Base-by-base conservation (phyloP, 495 filamentous ascomycete genomes). In the Extremus antarcticus region DNA sequence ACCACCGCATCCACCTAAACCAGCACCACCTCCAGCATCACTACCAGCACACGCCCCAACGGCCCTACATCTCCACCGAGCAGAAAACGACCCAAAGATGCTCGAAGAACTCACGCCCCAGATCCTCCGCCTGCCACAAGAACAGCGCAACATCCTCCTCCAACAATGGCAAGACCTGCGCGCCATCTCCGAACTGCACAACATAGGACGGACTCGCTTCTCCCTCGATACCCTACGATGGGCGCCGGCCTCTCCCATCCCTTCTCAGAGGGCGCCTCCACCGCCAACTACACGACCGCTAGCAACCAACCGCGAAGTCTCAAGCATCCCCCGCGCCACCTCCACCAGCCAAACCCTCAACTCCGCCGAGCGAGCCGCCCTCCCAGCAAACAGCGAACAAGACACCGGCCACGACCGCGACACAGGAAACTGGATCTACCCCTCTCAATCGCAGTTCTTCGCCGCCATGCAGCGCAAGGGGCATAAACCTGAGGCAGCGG, bases 391-490 rank as follows among this genome's bases (percentile, higher is more conserved):
- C 70, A 76, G 78, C 48, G 85, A 90, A 69, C 62, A 74, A 17
- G 88, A 90, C 57, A 87, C 85, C 49, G 80, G 83, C 24, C 71
- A 71, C 47, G 84, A 88, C 57, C 63, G 71, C 32, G 66, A 71
- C 17, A 75, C 75, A 1, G 89, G 90, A 16, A 91, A 94, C 66
- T 98, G 94, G 92, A 83, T 98, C 47, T 98, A 98, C 71, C 92
- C 92, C 0, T 94, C 87, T 0, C 94, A 98, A 65, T 78, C 84
- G 55, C 90, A 92, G 77, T 98, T 98, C 73, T 96, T 95, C 74
- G 83, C 90, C 21, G 90, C 92, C 11, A 86, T 98, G 79, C 80
- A 83, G 76, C 82, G 90, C 64, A 97, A 97, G 62, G 73, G 74
- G 29, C 68, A 81, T 73, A 57, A 70, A 67, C 76, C 81, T 17